These are phyloP conservation scores for Medicago arabica DNA, from an alignment of 306 rosid species.

Conservation along the genomic window DNA sequence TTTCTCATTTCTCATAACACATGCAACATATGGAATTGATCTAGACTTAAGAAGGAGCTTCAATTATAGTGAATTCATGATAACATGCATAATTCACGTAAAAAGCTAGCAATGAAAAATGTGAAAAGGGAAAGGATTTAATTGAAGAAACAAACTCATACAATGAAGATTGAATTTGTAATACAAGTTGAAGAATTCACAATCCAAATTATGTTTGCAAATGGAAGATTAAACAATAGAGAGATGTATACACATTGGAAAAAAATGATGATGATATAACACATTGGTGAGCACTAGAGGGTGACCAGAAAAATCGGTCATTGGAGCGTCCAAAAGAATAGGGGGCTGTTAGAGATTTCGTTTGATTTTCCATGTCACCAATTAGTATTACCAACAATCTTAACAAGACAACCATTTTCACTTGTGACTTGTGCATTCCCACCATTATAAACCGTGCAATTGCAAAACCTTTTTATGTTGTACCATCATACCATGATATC, in stretches of 20 bases:
- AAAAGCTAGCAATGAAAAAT: background rate
- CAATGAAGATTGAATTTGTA: background rate
- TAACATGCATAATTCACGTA: background rate
- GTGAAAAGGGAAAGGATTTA: background rate
- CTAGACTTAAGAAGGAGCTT: no score
- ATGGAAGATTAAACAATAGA: background rate
- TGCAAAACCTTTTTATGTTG: background rate
- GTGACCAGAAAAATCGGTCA: constrained; percentile 31
- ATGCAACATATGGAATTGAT: background rate
- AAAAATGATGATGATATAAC: background rate
- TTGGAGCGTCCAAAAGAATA: constrained; percentile 20
- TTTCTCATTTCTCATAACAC: background rate
- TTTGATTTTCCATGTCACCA: constrained; percentile 32
- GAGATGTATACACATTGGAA: background rate
- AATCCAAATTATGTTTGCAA: background rate
- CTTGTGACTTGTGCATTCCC: background rate
- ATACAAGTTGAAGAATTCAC: background rate
- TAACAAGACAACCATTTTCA: background rate
- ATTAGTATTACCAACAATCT: background rate
- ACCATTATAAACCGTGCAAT: background rate
- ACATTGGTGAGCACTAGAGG: constrained; percentile 21
- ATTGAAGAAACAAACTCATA: constrained; percentile 1
- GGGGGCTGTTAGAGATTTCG: constrained; percentile 32
- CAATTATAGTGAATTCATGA: no score
- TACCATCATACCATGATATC: background rate